Evolutionary conservation across 2,329 filamentous ascomycete genomes (phyloP).

Genomic region (Eutypella sp.): DNA sequence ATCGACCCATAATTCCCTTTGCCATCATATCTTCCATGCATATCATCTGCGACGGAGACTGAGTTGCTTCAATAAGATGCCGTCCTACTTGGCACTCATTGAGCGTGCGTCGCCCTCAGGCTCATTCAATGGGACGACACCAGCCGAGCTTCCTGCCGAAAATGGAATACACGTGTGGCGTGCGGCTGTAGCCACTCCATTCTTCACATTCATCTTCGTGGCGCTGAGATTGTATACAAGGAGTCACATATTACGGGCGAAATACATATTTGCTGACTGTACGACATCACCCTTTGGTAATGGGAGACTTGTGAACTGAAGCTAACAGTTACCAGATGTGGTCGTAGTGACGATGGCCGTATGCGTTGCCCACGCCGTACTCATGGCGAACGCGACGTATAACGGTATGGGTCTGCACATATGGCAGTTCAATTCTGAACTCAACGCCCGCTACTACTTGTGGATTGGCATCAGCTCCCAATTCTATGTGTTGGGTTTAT

Average conservation of each 20-base stretch:
- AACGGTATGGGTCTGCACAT: conserved; percentile 27
- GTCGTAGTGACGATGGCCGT: conserved; percentile 21
- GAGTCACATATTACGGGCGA: conserved; percentile 8
- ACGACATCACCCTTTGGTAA: conserved; percentile 8
- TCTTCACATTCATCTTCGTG: conserved; percentile 15
- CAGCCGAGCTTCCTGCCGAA: conserved; percentile 12
- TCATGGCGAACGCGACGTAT: conserved; percentile 24
- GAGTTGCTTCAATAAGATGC: too few species aligned
- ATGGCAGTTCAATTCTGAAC: conserved; percentile 25
- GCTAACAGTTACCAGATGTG: conserved; percentile 18
- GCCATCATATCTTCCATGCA: too few species aligned
- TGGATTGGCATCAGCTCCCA: conserved; percentile 26
- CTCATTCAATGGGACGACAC: conserved; percentile 2
- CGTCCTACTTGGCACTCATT: not conserved
- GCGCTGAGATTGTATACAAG: conserved; percentile 17
- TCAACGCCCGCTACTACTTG: conserved; percentile 25
- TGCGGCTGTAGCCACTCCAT: conserved; percentile 12
- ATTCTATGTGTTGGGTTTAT: conserved; percentile 23
- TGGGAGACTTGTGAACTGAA: too few species aligned
- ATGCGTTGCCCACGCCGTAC: conserved; percentile 19
- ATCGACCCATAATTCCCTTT: too few species aligned
- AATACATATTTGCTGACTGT: conserved; percentile 21
- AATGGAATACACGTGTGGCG: conserved; percentile 17
- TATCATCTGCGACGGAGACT: too few species aligned
- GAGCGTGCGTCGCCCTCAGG: not conserved